phyloP scores from a whole-genome alignment of 2,329 filamentous ascomycete genomes.

The Elsinoe australis region DNA sequence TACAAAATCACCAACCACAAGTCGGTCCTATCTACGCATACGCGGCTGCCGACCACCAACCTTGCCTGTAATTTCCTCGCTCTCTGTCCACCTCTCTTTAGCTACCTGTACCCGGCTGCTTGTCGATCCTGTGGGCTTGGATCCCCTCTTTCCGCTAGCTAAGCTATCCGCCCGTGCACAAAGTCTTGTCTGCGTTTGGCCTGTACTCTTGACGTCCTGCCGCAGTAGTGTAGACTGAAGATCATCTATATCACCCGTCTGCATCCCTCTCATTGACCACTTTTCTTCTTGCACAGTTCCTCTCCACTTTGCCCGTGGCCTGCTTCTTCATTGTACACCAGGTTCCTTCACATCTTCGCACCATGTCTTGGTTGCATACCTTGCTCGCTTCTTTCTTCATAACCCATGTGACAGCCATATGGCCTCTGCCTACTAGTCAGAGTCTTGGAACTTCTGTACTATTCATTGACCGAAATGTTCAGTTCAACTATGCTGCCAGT shows the following conservation, averaged over 20 bases:
- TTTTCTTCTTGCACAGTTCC: too few species aligned
- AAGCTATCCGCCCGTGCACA: slow-evolving; percentile 9
- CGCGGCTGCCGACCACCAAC: too few species aligned
- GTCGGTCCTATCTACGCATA: too few species aligned
- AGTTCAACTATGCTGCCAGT: slow-evolving; percentile 32
- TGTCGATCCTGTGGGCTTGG: too few species aligned
- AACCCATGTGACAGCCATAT: slow-evolving; percentile 33
- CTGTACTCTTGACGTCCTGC: slow-evolving; percentile 1
- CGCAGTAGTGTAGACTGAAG: not conserved
- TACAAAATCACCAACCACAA: too few species aligned
- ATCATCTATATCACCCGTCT: slow-evolving; percentile 8
- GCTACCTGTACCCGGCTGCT: too few species aligned
- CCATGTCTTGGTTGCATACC: slow-evolving; percentile 2
- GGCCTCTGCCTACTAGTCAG: slow-evolving; percentile 37
- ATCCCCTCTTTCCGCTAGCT: too few species aligned
- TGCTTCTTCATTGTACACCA: not conserved
- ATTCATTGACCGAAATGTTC: slow-evolving; percentile 34
- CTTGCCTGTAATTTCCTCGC: too few species aligned
- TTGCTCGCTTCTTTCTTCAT: slow-evolving; percentile 8
- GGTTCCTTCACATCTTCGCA: not conserved
- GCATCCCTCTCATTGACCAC: too few species aligned
- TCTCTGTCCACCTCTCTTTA: too few species aligned
- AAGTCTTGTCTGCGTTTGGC: slow-evolving; percentile 12
- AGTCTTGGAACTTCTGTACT: slow-evolving; percentile 34
- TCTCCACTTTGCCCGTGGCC: not conserved